Evolutionary conservation across 2,329 filamentous ascomycete species (phyloP).

Genomic region (Aspergillus sclerotialis): DNA sequence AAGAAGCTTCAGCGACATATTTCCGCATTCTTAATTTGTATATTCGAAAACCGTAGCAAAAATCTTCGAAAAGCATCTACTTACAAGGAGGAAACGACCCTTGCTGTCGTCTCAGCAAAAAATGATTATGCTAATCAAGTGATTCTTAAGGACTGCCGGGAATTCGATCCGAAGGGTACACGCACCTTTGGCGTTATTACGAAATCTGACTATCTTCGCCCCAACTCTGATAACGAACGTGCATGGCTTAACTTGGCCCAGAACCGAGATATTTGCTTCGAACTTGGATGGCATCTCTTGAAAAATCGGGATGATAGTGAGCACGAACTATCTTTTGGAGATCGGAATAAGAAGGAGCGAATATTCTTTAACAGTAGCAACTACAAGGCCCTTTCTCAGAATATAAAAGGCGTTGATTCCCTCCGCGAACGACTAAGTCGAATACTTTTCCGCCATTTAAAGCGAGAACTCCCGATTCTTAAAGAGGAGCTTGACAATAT

Average conservation of each 20-base stretch:
- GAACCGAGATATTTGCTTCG: background rate
- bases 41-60: too few relatives aligned
- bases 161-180: slow-evolving; percentile 27
- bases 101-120: slow-evolving; percentile 38
- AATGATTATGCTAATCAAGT: slow-evolving; percentile 42
- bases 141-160: slow-evolving; percentile 36
- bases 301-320: background rate
- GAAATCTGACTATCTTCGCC: slow-evolving; percentile 48
- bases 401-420: background rate
- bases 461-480: background rate
- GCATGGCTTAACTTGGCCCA: background rate
- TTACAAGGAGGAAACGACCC: too few relatives aligned
- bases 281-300: background rate
- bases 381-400: background rate
- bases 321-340: background rate
- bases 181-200: slow-evolving; percentile 47
- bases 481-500: too few relatives aligned
- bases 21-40: too few relatives aligned
- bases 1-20: too few relatives aligned
- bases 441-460: background rate
- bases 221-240: background rate
- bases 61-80: too few relatives aligned
- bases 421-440: background rate
- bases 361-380: background rate
- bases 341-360: background rate